Evolutionary conservation across 202 grass and related monocot genomes (phyloP), one percentile per base, ranked within the genome.

Genomic region (Miscanthus sacchariflorus): DNA sequence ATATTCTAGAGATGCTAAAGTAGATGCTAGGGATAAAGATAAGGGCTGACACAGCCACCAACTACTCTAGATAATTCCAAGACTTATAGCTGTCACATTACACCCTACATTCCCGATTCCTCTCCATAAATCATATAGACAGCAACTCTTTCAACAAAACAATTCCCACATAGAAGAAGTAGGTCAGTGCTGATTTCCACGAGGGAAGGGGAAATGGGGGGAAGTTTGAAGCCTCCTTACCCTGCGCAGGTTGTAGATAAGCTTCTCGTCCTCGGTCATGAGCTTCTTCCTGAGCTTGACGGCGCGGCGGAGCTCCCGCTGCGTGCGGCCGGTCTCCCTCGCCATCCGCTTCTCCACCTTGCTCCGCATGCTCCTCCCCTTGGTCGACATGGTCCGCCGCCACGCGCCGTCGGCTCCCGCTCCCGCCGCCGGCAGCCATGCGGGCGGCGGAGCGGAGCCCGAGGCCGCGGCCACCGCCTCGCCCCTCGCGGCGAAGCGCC

Each of bases 301-400:
- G 15, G 96, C 92, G 66, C 84, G 92, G 72, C 96, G 91, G 64
- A 98, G 89, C 84, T 99, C 96, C 80, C 86, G 86, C 80, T 96
- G 89, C 39, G 94, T 99, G 85, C 93, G 93, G 10, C 96, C 94
- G 8, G 94, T 95, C 90, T 99, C 96, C 90, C 89, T 94, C 27
- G 68, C 80, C 94, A 99, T 99, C 84, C 92, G 93, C 86, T 79
- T 99, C 91, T 96, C 94, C 81, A 98, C 96, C 87, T 98, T 98
- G 85, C 94, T 98, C 71, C 84, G 82, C 94, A 96, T 98, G 82
- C 87, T 96, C 85, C 94, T 93, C 86, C 96, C 94, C 73, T 82
- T 94, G 83, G 78, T 92, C 17, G 96, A 96, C 96, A 98, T 98
- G 11, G 93, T 40, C 67, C 96, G 86, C 44, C 71, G 64, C 82